A percentile compares a stretch with the other conserved stretches of the same genome.
These are phyloP conservation scores for Metschnikowia gruessii DNA, from an alignment of 805 yeast species.

Conservation along the genomic window DNA sequence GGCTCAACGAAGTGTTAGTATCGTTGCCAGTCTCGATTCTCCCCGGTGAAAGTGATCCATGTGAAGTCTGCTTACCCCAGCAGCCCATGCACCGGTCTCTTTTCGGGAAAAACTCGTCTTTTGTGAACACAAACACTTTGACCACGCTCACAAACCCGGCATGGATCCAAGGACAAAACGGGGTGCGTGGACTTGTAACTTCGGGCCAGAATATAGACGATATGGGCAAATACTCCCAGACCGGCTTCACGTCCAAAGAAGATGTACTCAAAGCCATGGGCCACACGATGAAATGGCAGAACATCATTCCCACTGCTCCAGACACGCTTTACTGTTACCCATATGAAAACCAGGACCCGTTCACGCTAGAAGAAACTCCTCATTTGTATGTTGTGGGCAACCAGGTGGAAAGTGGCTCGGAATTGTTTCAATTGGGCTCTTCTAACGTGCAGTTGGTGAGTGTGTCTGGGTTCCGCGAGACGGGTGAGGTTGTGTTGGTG, in stretches of 20 bases:
- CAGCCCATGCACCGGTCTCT: conserved; percentile 82
- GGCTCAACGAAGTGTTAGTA: conserved; percentile 52
- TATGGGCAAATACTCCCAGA: conserved; percentile 58
- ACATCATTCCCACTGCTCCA: conserved; percentile 91
- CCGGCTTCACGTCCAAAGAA: conserved; percentile 27
- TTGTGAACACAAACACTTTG: conserved; percentile 28
- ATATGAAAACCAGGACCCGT: conserved; percentile 72
- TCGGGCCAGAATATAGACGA: conserved; percentile 86
- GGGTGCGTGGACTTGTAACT: conserved; percentile 61
- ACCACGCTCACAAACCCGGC: conserved; percentile 57
- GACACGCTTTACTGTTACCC: conserved; percentile 94
- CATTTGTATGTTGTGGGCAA: conserved; percentile 87
- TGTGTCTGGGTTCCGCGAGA: conserved; percentile 65
- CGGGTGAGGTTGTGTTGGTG: conserved; percentile 63
- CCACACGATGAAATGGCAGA: conserved; percentile 76
- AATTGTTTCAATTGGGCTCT: conserved; percentile 32
- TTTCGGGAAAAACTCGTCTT: conserved; percentile 47
- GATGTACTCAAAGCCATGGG: conserved; percentile 43
- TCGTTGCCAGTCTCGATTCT: conserved; percentile 69
- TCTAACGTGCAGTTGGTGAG: conserved; percentile 51
- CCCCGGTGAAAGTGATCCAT: conserved; percentile 87
- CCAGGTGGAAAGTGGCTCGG: conserved; percentile 60
- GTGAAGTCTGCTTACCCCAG: conserved; percentile 83
- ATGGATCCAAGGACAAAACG: conserved; percentile 56
- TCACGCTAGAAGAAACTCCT: conserved; percentile 74